These are phyloP conservation scores for Zangia roseola DNA, from an alignment of 768 basidiomycete species.

Conservation along the genomic window DNA sequence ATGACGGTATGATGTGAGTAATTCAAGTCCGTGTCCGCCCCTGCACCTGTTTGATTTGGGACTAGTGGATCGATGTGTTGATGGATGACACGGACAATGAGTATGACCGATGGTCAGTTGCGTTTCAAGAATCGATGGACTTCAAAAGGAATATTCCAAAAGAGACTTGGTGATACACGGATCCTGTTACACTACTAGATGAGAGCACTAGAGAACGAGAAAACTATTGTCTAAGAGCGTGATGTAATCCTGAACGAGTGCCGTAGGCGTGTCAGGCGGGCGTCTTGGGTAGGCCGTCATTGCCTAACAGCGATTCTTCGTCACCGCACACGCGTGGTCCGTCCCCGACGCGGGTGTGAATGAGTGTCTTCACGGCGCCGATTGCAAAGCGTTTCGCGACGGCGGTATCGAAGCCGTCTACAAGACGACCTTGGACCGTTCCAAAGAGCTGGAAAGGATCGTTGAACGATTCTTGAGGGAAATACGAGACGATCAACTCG, in stretches of 20 bases:
- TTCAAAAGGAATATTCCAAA: background rate
- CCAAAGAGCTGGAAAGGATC: conserved; percentile 70
- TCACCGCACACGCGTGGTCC: conserved; percentile 72
- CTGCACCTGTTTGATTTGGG: no score
- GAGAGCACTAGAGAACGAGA: no score
- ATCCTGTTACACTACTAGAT: background rate
- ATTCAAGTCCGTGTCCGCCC: no score
- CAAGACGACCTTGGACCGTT: conserved; percentile 48
- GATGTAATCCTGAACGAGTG: background rate
- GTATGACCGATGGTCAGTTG: no score
- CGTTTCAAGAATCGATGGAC: no score
- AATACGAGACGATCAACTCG: conserved; percentile 73
- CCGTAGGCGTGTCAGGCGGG: conserved; percentile 30
- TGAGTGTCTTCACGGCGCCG: conserved; percentile 84
- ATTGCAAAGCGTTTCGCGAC: conserved; percentile 72
- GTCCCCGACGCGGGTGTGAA: conserved; percentile 91
- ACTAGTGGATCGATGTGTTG: no score
- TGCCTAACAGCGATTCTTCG: conserved; percentile 64
- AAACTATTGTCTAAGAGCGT: no score
- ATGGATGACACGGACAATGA: no score
- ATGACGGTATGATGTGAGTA: no score
- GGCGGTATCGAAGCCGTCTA: conserved; percentile 73
- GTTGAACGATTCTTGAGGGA: conserved; percentile 81
- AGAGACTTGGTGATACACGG: conserved; percentile 6
- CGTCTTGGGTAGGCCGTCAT: conserved; percentile 67